These are phyloP conservation scores for Umbelopsis sp. DNA, from an alignment of 371 early-diverging fungal species.

Conservation along the genomic window DNA sequence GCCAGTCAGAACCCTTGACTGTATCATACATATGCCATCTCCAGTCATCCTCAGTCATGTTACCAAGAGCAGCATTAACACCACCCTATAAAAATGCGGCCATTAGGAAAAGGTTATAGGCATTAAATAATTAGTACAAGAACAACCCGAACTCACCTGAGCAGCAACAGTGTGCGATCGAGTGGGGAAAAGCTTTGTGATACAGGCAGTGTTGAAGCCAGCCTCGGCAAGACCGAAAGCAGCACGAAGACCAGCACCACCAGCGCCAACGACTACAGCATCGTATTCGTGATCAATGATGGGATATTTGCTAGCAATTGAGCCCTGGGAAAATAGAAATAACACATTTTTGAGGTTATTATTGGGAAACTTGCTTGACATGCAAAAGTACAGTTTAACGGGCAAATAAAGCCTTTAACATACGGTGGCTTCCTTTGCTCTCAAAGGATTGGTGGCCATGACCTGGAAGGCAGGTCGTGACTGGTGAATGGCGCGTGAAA, in stretches of 20 bases:
- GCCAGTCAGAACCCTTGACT: slow-evolving; percentile 98
- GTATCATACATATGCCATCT: slow-evolving; percentile 99
- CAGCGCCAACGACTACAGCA: slow-evolving; percentile 98
- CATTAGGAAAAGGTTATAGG: background rate
- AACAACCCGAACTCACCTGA: slow-evolving; percentile 59
- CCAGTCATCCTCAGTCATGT: slow-evolving; percentile 99
- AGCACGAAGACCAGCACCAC: slow-evolving; percentile 98
- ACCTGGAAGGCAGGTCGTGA: slow-evolving; percentile 72
- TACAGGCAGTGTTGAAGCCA: slow-evolving; percentile 98
- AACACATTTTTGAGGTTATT: background rate
- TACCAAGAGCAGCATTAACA: slow-evolving; percentile 98
- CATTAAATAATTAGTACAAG: slow-evolving; percentile 1
- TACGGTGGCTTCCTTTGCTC: slow-evolving; percentile 73
- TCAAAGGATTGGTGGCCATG: slow-evolving; percentile 72
- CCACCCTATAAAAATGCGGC: slow-evolving; percentile 72
- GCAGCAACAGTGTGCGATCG: slow-evolving; percentile 99
- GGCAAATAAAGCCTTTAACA: slow-evolving; percentile 12
- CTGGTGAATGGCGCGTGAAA: slow-evolving; percentile 57
- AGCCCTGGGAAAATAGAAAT: slow-evolving; percentile 37
- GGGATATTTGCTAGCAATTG: slow-evolving; percentile 79
- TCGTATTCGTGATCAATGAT: slow-evolving; percentile 98
- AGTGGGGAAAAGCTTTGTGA: slow-evolving; percentile 98
- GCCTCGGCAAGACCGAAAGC: slow-evolving; percentile 98
- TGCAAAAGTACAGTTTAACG: slow-evolving; percentile 15
- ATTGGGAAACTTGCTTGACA: background rate